Base-by-base conservation (phyloP, 2,329 filamentous ascomycete genomes). In the Trichoderma cornu-damae region DNA sequence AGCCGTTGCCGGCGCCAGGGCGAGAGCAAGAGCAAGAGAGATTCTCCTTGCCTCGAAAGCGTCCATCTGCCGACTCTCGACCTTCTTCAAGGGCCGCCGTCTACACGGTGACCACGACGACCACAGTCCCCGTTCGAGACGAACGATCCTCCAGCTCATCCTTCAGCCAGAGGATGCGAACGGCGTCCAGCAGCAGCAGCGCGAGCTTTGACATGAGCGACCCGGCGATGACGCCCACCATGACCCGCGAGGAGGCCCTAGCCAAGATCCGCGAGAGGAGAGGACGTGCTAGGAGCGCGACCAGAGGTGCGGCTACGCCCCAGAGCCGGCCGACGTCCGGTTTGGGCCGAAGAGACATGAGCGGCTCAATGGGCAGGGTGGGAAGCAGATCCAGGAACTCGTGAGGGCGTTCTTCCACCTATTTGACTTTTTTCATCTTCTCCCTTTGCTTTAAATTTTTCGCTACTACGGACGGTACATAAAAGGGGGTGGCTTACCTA, bases 211-310 rank as follows among this genome's bases (percentile, higher is more conserved):
- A 84, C 67, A 67, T 74, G 38, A 79, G 72, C 59, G 80, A 84
- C 67, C 80, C 81, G 18, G 82, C 82, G 8, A 69, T 86, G 60
- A 85, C 80, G 40, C 82, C 83, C 4, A 87, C 84, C 37, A 84
- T 87, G 81, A 83, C 83, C 24, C 79, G 89, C 54, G 89, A 90
- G 69, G 79, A 90, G 70, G 88, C 88, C 3, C 78, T 93, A 14
- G 86, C 86, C 56, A 84, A 86, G 68, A 92, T 93, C 63, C 80
- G 85, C 53, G 85, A 89, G 72, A 79, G 89, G 26, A 76, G 89
- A 53, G 87, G 87, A 6, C 77, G 89, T 44, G 87, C 88, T 57
- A 79, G 84, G 63, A 89, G 86, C 68, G 81, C 87, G 58, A 84
- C 84, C 4, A 79, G 83, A 52, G 83, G 82, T 2, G 79, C 82